Base-by-base conservation (phyloP, 2,329 filamentous ascomycete species). In the Neonectria coccinea region DNA sequence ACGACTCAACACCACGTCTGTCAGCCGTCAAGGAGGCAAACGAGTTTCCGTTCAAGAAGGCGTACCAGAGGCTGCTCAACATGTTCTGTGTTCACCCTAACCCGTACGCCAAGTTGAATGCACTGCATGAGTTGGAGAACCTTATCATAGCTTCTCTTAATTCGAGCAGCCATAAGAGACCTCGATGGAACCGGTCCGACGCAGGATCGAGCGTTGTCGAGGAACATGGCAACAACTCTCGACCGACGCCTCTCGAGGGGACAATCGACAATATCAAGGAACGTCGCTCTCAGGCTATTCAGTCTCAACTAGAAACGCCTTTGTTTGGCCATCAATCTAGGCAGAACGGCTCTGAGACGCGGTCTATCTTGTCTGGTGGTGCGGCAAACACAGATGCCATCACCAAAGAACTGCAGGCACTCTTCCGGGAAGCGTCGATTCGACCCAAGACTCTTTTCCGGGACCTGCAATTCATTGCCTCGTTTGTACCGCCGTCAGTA, bases 21-120 rank as follows among this genome's bases (percentile, higher is more conserved):
- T 69, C 74, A 7, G 57, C 54, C 0, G 48, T 66, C 5, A 75
- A 74, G 33, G 77, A 79, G 5, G 66, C 64, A 5, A 73, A 69
- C 2, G 89, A 92, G 42, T 97, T 97, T 71, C 92, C 92, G 0
- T 97, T 95, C 75, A 88, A 88, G 56, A 88, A 89, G 69, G 92
- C 94, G 1, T 97, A 97, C 75, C 86, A 89, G 69, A 89, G 91
- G 12, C 84, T 98, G 1, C 83, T 98, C 33, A 89, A 89, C 67
- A 94, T 93, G 81, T 97, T 99, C 71, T 93, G 92, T 45, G 92
- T 94, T 4, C 92, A 97, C 69, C 92, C 93, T 0, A 97, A 96
- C 74, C 96, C 96, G 0, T 92, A 92, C 70, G 86, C 88, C 22
- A 99, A 99, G 79, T 85, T 99, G 12, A 90, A 91, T 68, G 91